Conservation (phyloP, 768 basidiomycete genomes). For the Tylopilus vinaceipallidus region DNA sequence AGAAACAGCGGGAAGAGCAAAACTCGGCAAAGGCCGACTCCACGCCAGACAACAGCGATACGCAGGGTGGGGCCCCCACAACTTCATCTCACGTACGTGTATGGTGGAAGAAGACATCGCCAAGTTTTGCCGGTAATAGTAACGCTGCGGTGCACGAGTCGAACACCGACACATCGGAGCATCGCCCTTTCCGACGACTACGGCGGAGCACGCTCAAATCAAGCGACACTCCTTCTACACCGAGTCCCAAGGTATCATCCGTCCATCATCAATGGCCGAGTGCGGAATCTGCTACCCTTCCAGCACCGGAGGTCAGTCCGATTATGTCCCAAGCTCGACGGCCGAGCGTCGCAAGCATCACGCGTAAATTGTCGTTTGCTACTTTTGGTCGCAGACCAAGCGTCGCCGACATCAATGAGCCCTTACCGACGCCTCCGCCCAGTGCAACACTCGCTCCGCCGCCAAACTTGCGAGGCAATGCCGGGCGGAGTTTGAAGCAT, state of each 20-base stretch:
- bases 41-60: constrained; percentile 1
- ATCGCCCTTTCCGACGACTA: constrained; percentile 2
- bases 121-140: constrained; percentile 11
- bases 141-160: constrained; percentile 11
- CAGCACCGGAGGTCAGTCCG: constrained; percentile 9
- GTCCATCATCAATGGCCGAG: constrained; percentile 23
- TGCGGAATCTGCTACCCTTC: constrained; percentile 15
- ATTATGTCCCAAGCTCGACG: constrained; percentile 11
- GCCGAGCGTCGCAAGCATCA: constrained; percentile 31
- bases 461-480: constrained; percentile 10
- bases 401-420: constrained; percentile 19
- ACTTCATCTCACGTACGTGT: constrained; percentile 25
- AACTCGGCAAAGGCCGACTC: constrained; percentile 1
- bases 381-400: constrained; percentile 28
- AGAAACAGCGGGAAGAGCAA: constrained; percentile 22
- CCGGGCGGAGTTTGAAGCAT: constrained; percentile 17
- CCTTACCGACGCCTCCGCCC: constrained; percentile 18
- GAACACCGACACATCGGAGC: constrained; percentile 2
- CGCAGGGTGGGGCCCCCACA: background rate
- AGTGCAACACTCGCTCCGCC: constrained; percentile 22
- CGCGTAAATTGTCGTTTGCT: constrained; percentile 33
- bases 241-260: constrained; percentile 19
- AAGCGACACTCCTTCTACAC: constrained; percentile 16
- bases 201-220: constrained; percentile 10
- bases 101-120: constrained; percentile 30